Conservation (phyloP, 805 yeast genomes). For the Cyberlindnera japonica region DNA sequence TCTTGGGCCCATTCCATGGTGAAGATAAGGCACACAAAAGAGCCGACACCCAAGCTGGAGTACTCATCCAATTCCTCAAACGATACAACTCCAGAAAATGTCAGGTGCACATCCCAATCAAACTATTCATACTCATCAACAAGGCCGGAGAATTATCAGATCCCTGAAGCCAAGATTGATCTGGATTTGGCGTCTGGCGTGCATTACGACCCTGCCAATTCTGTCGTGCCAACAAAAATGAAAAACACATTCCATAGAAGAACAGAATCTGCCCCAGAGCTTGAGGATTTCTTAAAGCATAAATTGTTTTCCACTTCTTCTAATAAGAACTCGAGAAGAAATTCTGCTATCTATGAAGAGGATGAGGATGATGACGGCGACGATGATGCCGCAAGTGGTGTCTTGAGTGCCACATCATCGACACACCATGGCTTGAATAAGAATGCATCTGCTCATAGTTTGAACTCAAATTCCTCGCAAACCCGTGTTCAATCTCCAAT, state of each 20-base stretch:
- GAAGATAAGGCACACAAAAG: conserved; percentile 15
- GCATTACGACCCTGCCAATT: conserved; percentile 27
- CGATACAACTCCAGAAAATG: conserved; percentile 27
- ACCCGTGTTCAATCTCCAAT: conserved; percentile 10
- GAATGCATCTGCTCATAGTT: conserved; percentile 22
- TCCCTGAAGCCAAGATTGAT: conserved; percentile 55
- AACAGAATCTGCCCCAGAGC: conserved; percentile 55
- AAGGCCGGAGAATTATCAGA: conserved; percentile 27
- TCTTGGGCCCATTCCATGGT: conserved; percentile 37
- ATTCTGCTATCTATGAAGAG: conserved; percentile 32
- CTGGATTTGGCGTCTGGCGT: conserved; percentile 49
- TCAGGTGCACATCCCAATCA: conserved; percentile 9
- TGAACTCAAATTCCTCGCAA: conserved; percentile 13
- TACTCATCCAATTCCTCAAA: conserved; percentile 20
- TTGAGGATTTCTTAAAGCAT: conserved; percentile 32
- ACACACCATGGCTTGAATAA: conserved; percentile 10
- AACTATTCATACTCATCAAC: conserved; percentile 12
- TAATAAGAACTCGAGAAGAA: conserved; percentile 19
- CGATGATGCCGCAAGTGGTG: conserved; percentile 7
- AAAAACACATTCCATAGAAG: conserved; percentile 41
- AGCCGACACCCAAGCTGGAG: conserved; percentile 3
- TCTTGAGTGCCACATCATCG: conserved; percentile 20
- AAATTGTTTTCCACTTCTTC: conserved; percentile 12
- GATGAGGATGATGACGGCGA: conserved; percentile 28
- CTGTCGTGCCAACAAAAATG: conserved; percentile 26